Evolutionary conservation across 192 early-diverging fungal genomes (phyloP), one percentile per base, ranked within the genome.

Genomic region (Mycoemilia scoparia): DNA sequence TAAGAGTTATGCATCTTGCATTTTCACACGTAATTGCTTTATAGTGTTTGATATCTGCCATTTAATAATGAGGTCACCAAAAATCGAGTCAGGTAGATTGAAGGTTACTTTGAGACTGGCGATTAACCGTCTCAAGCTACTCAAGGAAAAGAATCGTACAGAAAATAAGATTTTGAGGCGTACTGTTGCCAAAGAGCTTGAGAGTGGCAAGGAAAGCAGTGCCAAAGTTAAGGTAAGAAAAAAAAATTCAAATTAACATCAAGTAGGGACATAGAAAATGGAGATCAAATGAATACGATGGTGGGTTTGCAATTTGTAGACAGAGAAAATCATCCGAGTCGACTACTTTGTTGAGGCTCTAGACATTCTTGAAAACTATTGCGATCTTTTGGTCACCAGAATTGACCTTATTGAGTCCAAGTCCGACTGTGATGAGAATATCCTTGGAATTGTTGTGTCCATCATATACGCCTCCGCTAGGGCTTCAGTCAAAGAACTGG

Each of bases 31-130:
- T n/a, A n/a, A n/a, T n/a, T n/a, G n/a, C n/a, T n/a, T n/a, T n/a
- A n/a, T n/a, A n/a, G n/a, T n/a, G n/a, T n/a, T n/a, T n/a, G n/a
- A n/a, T n/a, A n/a, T n/a, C n/a, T n/a, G n/a, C n/a, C n/a, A n/a
- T n/a, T n/a, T n/a, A n/a, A n/a, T n/a, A n/a, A n/a, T n/a, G n/a
- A n/a, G n/a, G n/a, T 33, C 32, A 20, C 29, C 39, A 7, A 40
- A 34, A n/a, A n/a, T n/a, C n/a, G n/a, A n/a, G n/a, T n/a, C n/a
- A n/a, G n/a, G 21, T 15, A 61, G 51, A 24, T 67, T 79, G 36
- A 86, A 96, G 64, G 84, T 91, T 21, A 79, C 86, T 46, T 66
- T 96, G 17, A 91, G 85, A 53, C 68, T 96, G 12, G 67, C 83
- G 9, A 67, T 84, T 45, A 82, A 79, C 57, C 66, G 88, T 20